Evolutionary conservation across 345 rosid genomes (phyloP).

Genomic region (Citrus sinensis): DVS_A1.0 CM039162.1:23628001-23628500

Average conservation of each 20-base stretch:
- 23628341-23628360: neutral
- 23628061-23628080: conserved; percentile 86
- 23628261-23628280: conserved; percentile 74
- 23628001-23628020: conserved; percentile 59
- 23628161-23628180: conserved; percentile 75
- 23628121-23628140: neutral
- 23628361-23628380: neutral
- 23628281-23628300: conserved; percentile 94
- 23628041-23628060: conserved; percentile 85
- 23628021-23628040: conserved; percentile 54
- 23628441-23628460: neutral
- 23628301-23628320: conserved; percentile 14
- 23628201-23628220: conserved; percentile 65
- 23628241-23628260: conserved; percentile 58
- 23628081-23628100: conserved; percentile 18
- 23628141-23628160: neutral
- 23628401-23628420: neutral
- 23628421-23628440: neutral
- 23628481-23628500: neutral
- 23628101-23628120: conserved; percentile 8
- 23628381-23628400: neutral
- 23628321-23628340: neutral
- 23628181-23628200: conserved; percentile 81
- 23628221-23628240: conserved; percentile 49
- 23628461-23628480: neutral